Conservation (phyloP, 345 rosid species). For the Salix viminalis region DNA sequence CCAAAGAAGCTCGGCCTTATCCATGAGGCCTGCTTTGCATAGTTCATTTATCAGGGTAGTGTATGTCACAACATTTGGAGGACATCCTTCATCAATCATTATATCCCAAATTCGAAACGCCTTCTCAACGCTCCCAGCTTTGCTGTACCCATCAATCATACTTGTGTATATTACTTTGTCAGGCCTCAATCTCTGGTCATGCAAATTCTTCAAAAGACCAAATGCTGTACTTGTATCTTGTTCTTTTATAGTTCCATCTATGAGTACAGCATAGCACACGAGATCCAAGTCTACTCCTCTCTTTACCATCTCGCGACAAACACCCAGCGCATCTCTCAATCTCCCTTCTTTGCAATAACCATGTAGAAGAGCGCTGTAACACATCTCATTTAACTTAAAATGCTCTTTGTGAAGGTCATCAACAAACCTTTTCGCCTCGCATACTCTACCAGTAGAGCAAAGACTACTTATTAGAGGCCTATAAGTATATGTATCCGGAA, state of each 20-base stretch:
- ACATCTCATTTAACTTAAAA: constrained; percentile 67
- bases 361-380: constrained; percentile 66
- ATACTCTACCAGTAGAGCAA: constrained; percentile 54
- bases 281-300: constrained; percentile 80
- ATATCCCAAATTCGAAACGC: constrained; percentile 69
- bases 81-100: constrained; percentile 68
- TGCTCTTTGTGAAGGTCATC: constrained; percentile 57
- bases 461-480: constrained; percentile 77
- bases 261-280: constrained; percentile 72
- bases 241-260: constrained; percentile 63
- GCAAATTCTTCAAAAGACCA: constrained; percentile 65
- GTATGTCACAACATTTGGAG: constrained; percentile 74
- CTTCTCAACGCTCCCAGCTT: constrained; percentile 61
- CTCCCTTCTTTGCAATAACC: constrained; percentile 87
- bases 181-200: constrained; percentile 57
- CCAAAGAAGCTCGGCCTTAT: constrained; percentile 58
- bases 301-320: constrained; percentile 63
- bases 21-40: constrained; percentile 67
- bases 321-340: constrained; percentile 55
- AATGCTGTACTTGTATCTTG: constrained; percentile 44
- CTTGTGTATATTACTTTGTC: constrained; percentile 70
- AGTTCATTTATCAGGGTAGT: constrained; percentile 77
- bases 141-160: constrained; percentile 77
- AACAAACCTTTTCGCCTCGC: constrained; percentile 68
- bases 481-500: constrained; percentile 77